Percentiles rank a stretch among this genome's conserved stretches.
These are phyloP conservation scores for Yarrowia porcina DNA, from an alignment of 805 yeast species.

Conservation along the genomic window DNA sequence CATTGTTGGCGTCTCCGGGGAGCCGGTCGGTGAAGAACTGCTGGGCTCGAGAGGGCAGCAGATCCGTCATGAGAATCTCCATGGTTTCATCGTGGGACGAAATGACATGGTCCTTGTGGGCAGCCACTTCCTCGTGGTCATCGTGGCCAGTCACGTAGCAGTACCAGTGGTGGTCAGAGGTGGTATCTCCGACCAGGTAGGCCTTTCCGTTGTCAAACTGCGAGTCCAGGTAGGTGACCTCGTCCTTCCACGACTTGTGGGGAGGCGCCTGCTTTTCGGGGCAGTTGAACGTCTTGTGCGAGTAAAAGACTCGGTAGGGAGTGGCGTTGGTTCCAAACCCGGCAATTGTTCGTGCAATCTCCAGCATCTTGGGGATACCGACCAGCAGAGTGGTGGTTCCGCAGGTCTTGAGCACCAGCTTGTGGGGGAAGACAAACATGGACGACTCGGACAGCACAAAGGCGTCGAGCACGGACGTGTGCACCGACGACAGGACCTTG, in stretches of 20 bases:
- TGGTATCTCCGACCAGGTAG: constrained; percentile 75
- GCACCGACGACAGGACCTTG: constrained; percentile 77
- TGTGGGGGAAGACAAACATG: constrained; percentile 82
- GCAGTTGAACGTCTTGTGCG: constrained; percentile 89
- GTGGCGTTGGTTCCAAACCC: constrained; percentile 41
- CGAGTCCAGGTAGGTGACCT: constrained; percentile 63
- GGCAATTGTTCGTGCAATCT: constrained; percentile 44
- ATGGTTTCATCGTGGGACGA: constrained; percentile 62
- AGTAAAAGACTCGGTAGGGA: constrained; percentile 75
- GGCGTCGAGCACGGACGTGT: constrained; percentile 67
- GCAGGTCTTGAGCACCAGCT: constrained; percentile 85
- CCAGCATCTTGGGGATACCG: constrained; percentile 66
- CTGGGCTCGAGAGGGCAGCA: constrained; percentile 54
- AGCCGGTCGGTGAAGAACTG: constrained; percentile 56
- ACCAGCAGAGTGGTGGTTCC: constrained; percentile 91
- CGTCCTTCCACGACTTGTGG: constrained; percentile 82
- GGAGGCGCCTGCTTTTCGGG: constrained; percentile 79
- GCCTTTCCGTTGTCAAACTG: constrained; percentile 61
- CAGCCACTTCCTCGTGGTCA: constrained; percentile 3
- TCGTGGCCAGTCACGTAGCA: constrained; percentile 52
- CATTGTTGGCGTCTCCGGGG: constrained; percentile 36
- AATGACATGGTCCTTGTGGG: constrained; percentile 12
- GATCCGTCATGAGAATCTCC: constrained; percentile 87
- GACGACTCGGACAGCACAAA: constrained; percentile 87
- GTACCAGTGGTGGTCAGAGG: constrained; percentile 82